Evolutionary conservation across 352 stramenopile genomes (phyloP).

Genomic region (Stramenopiles sp.): DNA sequence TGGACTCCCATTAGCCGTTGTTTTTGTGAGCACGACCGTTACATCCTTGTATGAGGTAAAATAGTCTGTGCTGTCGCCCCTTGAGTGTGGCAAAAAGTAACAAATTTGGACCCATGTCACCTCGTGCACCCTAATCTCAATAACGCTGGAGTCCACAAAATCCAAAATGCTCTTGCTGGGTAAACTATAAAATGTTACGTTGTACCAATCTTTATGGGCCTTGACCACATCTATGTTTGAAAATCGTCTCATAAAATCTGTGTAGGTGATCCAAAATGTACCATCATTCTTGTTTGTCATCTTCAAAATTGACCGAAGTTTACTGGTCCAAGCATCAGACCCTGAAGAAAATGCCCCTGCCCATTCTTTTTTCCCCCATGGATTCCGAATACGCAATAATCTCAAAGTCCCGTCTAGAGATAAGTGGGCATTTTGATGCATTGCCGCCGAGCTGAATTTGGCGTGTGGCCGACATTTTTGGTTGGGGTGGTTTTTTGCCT

Average conservation of each 20-base stretch:
- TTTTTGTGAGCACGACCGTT: neutral
- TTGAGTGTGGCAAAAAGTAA: neutral
- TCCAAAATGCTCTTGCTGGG: neutral
- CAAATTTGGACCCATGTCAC: neutral
- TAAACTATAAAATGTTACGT: neutral
- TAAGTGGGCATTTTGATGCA: neutral
- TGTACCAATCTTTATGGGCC: constrained; percentile 5
- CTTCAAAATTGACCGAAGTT: neutral
- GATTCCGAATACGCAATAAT: neutral
- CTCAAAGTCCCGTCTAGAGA: neutral
- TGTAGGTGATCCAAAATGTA: constrained; percentile 55
- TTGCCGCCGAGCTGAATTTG: too few relatives aligned
- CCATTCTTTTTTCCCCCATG: constrained; percentile 12
- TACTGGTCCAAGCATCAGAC: neutral
- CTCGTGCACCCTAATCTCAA: neutral
- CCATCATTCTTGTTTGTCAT: constrained; percentile 37
- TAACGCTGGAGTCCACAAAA: neutral
- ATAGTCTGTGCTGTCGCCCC: neutral
- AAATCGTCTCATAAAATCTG: constrained; percentile 30
- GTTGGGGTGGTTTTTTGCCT: neutral
- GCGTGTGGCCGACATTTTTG: too few relatives aligned
- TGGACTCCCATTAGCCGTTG: neutral
- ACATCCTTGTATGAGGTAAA: neutral
- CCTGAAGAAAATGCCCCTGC: neutral
- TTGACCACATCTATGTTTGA: neutral